phyloP scores from a whole-genome alignment of 257 asterid species.

The Leptodermis oblonga region DNA sequence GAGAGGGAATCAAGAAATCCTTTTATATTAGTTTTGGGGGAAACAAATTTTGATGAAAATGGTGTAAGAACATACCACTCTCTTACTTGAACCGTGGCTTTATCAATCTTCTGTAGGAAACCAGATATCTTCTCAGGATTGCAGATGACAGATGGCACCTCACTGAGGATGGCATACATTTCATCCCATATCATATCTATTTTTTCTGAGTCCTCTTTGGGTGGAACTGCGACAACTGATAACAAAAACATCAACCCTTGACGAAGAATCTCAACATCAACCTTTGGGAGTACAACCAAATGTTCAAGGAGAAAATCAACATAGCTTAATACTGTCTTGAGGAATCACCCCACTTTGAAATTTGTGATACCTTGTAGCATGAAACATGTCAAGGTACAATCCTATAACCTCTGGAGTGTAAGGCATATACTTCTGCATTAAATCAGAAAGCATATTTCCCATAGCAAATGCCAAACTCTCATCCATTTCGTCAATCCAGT shows the following conservation, averaged over 20 bases:
- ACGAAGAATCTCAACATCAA: neutral
- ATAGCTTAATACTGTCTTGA: neutral
- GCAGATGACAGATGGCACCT: neutral
- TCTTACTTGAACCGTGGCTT: neutral
- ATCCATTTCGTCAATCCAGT: neutral
- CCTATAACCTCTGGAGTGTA: neutral
- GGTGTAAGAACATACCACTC: neutral
- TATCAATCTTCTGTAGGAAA: neutral
- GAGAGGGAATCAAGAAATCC: neutral
- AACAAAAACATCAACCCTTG: neutral
- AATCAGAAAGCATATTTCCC: neutral
- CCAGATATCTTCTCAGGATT: too few relatives aligned
- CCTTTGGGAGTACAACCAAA: neutral
- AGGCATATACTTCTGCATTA: conserved; percentile 1
- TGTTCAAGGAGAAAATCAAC: neutral
- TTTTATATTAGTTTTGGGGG: conserved; percentile 7
- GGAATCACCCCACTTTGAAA: neutral
- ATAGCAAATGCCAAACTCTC: neutral
- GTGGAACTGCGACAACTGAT: neutral
- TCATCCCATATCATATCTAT: neutral
- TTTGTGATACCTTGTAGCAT: neutral
- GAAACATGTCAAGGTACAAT: neutral
- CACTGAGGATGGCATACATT: neutral
- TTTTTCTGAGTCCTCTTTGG: too few relatives aligned
- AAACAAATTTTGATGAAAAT: neutral